Base-by-base conservation (phyloP, 345 rosid species). In the Viola odorata region DNA sequence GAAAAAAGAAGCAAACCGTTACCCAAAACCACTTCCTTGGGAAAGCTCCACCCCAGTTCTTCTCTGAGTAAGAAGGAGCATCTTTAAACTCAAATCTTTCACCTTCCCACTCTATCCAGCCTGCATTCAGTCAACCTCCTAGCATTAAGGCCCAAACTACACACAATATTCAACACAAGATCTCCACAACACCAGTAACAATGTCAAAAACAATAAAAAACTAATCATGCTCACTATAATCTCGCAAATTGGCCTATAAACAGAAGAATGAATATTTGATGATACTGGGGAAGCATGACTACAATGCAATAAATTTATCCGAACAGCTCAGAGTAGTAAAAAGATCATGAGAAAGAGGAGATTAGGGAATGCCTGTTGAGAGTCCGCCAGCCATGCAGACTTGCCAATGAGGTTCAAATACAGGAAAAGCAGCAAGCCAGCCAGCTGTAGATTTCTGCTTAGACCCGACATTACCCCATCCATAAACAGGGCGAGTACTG, bases 21-120 rank as follows among this genome's bases (percentile, higher is more conserved):
- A 92, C 98, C 98, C 98, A 92, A 77, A 89, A 92, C 98, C 98
- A 92, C 74, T 85, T 92, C 72, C 94, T 85, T 55, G 96, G 98
- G 77, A 92, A 92, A 67, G 80, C 96, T 69, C 85, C 96, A 73
- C 98, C 96, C 98, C 98, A 92, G 64, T 92, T 89, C 84, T 92
- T 92, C 67, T 92, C 98, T 8, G 96, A 89, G 64, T 92, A 92
- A 11, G 98, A 92, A 72, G 96, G 98, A 37, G 94, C 96, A 69
- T 92, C 82, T 55, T 79, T 63, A 67, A 92, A 92, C 69, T 92
- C 98, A 66, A 78, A 92, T 77, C 86, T 81, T 75, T 92, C 86
- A 70, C 80, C 96, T 57, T 77, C 98, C 96, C 98, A 89, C 70
- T 92, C 98, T 71, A 92, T 92, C 98, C 98, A 92, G 57, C 98